phyloP scores from a whole-genome alignment of 805 yeast genomes.

The Scheffersomyces ergatensis region DNA sequence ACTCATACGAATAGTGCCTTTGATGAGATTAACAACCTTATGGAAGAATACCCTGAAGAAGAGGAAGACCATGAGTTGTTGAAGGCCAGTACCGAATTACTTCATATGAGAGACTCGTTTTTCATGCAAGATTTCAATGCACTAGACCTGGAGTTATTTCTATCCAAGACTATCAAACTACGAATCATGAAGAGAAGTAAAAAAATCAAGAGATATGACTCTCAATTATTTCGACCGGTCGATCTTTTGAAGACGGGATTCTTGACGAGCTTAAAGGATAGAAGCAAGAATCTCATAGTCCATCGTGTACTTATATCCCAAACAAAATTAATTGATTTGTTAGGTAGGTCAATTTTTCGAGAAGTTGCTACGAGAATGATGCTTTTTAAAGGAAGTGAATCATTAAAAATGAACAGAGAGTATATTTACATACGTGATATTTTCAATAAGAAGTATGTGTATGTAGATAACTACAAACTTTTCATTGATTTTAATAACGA shows the following conservation, averaged over 20 bases:
- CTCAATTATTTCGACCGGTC: conserved; percentile 2
- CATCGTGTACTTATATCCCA: conserved; percentile 1
- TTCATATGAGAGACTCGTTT: too few relatives aligned
- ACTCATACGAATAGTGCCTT: not conserved
- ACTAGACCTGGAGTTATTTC: not conserved
- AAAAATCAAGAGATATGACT: not conserved
- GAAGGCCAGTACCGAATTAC: too few relatives aligned
- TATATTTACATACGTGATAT: not conserved
- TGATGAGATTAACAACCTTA: not conserved
- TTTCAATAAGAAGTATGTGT: too few relatives aligned
- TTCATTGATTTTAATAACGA: too few relatives aligned
- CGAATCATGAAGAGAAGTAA: not conserved
- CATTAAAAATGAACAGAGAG: too few relatives aligned
- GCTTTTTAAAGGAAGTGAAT: conserved; percentile 3
- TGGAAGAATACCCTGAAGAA: not conserved
- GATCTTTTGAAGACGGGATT: conserved; percentile 3
- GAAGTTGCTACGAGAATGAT: conserved; percentile 1
- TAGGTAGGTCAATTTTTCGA: conserved; percentile 5
- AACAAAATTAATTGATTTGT: conserved; percentile 4
- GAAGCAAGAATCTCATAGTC: conserved; percentile 4
- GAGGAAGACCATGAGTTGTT: not conserved
- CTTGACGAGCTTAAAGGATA: not conserved
- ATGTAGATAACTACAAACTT: too few relatives aligned
- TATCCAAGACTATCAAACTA: not conserved
- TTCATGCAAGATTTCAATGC: not conserved